phyloP scores from a whole-genome alignment of 2,329 filamentous ascomycete genomes.

The Ophiostoma populinum region DNA sequence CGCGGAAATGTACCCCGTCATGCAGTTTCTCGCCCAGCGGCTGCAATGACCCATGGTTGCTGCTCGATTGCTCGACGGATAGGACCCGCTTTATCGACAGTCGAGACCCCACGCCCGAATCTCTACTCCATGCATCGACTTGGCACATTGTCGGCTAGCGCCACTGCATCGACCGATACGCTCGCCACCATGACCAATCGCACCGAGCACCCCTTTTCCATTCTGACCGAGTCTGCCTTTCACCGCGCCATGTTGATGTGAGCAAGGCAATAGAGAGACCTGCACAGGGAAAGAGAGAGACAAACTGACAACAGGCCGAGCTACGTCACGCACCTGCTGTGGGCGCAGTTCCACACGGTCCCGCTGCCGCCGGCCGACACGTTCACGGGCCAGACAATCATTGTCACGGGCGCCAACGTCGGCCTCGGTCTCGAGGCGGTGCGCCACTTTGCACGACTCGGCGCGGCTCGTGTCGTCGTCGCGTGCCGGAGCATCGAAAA shows the following conservation, averaged over 20 bases:
- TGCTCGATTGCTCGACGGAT: no score
- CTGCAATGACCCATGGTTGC: no score
- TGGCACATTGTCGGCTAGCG: no score
- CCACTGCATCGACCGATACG: no score
- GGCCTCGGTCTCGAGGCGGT: conserved; percentile 23
- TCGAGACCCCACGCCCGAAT: no score
- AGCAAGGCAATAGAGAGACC: no score
- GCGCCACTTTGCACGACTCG: conserved; percentile 20
- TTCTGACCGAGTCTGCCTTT: neutral
- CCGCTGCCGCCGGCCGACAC: conserved; percentile 11
- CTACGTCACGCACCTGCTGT: conserved; percentile 9
- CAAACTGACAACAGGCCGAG: conserved; percentile 2
- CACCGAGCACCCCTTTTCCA: conserved; percentile 1
- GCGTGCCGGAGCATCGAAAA: conserved; percentile 20
- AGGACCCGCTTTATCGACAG: no score
- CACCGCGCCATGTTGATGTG: neutral
- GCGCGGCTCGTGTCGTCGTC: conserved; percentile 22
- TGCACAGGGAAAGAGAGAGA: no score
- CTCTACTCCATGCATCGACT: neutral
- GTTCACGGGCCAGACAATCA: conserved; percentile 16
- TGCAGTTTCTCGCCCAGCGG: conserved; percentile 62
- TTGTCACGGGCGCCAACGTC: conserved; percentile 23
- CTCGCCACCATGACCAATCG: neutral
- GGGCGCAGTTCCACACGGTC: conserved; percentile 11
- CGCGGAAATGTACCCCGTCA: conserved; percentile 79